These are phyloP conservation scores for Collybiopsis luxurians DNA, from an alignment of 768 basidiomycete species.

Conservation along the genomic window DNA sequence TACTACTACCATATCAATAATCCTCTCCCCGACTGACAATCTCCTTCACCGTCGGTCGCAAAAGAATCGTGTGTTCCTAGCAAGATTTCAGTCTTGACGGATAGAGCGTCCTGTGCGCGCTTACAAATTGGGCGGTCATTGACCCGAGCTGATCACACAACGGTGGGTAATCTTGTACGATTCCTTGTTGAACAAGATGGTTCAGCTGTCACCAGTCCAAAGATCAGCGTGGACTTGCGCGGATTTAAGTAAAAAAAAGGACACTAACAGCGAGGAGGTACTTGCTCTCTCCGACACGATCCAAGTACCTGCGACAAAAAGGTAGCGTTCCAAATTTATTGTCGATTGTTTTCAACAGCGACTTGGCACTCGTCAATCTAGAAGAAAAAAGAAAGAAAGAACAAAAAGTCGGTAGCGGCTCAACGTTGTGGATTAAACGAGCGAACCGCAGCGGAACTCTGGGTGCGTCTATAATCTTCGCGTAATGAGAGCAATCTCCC, in stretches of 20 bases:
- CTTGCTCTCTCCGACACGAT: conserved; percentile 88
- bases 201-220: conserved; percentile 57
- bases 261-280: conserved; percentile 81
- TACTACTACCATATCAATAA: conserved; percentile 47
- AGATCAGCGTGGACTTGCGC: neutral
- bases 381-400: neutral
- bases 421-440: neutral
- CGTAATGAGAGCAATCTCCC: conserved; percentile 96
- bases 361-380: conserved; percentile 82
- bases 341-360: conserved; percentile 83
- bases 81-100: no score
- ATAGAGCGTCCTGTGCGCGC: no score
- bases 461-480: conserved; percentile 65
- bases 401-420: neutral
- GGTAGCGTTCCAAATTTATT: conserved; percentile 94
- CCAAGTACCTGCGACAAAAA: conserved; percentile 93
- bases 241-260: neutral
- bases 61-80: conserved; percentile 83
- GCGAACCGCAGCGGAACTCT: conserved; percentile 72
- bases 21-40: conserved; percentile 84
- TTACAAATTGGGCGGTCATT: conserved; percentile 93
- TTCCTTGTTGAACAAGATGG: conserved; percentile 81
- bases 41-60: conserved; percentile 84
- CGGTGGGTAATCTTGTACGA: conserved; percentile 83
- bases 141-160: conserved; percentile 79